These are phyloP conservation scores for Mucor racemosus DNA, from an alignment of 371 early-diverging fungal genomes.

Conservation along the genomic window DNA sequence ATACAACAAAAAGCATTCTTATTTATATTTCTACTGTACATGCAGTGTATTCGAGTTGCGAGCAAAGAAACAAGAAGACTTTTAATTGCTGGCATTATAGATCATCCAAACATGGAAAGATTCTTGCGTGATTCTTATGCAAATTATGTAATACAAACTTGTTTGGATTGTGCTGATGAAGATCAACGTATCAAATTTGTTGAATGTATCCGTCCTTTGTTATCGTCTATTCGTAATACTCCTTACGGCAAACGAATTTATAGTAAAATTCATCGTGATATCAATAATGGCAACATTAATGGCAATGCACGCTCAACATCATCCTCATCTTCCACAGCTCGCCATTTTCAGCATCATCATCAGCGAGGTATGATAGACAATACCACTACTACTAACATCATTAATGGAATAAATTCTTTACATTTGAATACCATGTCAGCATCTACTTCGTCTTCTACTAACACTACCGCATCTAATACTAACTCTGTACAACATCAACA, in stretches of 20 bases:
- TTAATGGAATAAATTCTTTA: background rate
- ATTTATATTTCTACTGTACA: background rate
- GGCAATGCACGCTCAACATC: background rate
- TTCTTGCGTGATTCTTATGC: slow-evolving; percentile 86
- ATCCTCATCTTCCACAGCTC: background rate
- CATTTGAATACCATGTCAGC: background rate
- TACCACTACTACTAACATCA: background rate
- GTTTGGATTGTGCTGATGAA: slow-evolving; percentile 82
- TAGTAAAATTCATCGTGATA: slow-evolving; percentile 31
- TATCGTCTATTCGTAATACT: slow-evolving; percentile 82
- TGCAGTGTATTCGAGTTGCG: slow-evolving; percentile 80
- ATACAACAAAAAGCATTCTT: background rate
- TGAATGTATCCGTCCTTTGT: slow-evolving; percentile 66
- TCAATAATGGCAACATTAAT: background rate
- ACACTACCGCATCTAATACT: background rate
- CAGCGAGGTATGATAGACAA: background rate
- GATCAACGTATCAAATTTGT: slow-evolving; percentile 68
- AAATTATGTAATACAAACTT: slow-evolving; percentile 92
- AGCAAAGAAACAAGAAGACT: slow-evolving; percentile 66
- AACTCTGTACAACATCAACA: background rate
- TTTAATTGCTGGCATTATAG: slow-evolving; percentile 76
- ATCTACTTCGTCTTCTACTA: background rate
- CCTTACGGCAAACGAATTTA: slow-evolving; percentile 90
- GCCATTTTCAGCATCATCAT: background rate
- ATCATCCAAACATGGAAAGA: slow-evolving; percentile 70